These are phyloP conservation scores for Cryptosporidium meleagridis DNA, from an alignment of 169 alveolate species.

Conservation along the genomic window DNA sequence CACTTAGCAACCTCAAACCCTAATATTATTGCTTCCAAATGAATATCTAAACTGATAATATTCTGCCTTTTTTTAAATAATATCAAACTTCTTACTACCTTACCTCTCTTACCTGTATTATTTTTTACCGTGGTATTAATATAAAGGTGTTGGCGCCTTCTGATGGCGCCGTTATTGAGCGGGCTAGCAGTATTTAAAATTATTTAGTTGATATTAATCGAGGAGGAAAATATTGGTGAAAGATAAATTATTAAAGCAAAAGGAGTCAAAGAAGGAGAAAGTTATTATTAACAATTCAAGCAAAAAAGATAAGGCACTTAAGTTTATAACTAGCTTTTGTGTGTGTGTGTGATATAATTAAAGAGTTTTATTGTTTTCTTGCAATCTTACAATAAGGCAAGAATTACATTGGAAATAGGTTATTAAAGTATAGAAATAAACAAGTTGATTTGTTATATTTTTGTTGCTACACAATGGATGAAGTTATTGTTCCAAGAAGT, in stretches of 20 bases:
- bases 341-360: not conserved
- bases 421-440: not conserved
- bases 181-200: not conserved
- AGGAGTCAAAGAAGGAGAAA: not conserved
- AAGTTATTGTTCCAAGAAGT: constrained; percentile 95
- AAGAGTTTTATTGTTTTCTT: no score
- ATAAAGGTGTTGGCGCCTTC: not conserved
- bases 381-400: not conserved
- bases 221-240: not conserved
- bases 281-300: not conserved
- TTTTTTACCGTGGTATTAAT: no score
- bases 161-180: not conserved
- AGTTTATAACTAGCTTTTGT: not conserved
- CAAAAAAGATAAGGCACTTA: not conserved
- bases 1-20: not conserved
- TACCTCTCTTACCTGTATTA: no score
- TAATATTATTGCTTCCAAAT: not conserved
- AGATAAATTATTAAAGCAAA: not conserved
- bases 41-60: not conserved
- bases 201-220: no score
- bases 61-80: no score
- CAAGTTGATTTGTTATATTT: not conserved
- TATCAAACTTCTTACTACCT: not conserved
- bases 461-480: constrained; percentile 41
- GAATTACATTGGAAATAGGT: not conserved